Base-by-base conservation (phyloP, 108 stramenopile genomes). In the Fistulifera pelliculosa region DNA sequence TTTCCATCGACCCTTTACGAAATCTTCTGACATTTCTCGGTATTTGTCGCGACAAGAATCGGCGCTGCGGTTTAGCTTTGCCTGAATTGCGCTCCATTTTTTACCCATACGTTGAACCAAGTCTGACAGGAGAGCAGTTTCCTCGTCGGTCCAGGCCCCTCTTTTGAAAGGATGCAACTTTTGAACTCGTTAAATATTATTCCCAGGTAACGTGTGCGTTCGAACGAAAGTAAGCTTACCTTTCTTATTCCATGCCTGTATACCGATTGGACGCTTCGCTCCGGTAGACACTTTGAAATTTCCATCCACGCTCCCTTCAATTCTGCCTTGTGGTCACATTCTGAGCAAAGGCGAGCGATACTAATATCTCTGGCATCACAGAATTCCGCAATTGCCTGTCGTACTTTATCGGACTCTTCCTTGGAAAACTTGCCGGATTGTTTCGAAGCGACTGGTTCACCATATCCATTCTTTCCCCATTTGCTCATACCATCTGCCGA, bases 281-380 rank as follows among this genome's bases (percentile, higher is more conserved):
- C 73, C 15, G 89, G 89, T 10, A 90, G 64, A 17, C 60, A 59
- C 50, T 78, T 79, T 39, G 85, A 77, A 48, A 90, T 90, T 64
- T 86, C 76, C 66, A 75, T 69, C 89, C 89, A 90, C 4, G 85
- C 84, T n/a, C 85, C 85, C 48, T 83, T 81, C 10, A 80, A 66
- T 23, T 82, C 80, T 1, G 71, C 64, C 74, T 76, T 79, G 68
- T 83, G 78, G 59, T 88, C 83, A 38, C 73, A 71, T 45, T 84
- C 87, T 21, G 75, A 74, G 55, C 85, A 86, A 19, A 90, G 69
- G 23, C 83, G 78, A 17, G 49, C 55, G 45, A 71, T 49, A 7
- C 76, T 62, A 35, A 85, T 69, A 31, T 76, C 59, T 42, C 78
- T 73, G 27, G 62, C 41, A 23, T 69, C 58, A 49, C 89, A 90